These are phyloP conservation scores for Citrus sinensis DNA, from an alignment of 345 rosid genomes.

Conservation along the genomic window DVS_A1.0 CM039168.1:2130001-2130500, in stretches of 20 bases:
- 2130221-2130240: constrained; percentile 47
- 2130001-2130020: neutral
- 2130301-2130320: constrained; percentile 61
- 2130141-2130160: neutral
- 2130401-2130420: constrained; percentile 62
- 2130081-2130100: neutral
- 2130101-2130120: neutral
- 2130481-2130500: constrained; percentile 51
- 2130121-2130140: constrained; percentile 5
- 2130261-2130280: constrained; percentile 40
- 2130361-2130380: constrained; percentile 73
- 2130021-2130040: too few species aligned
- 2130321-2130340: constrained; percentile 75
- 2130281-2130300: constrained; percentile 24
- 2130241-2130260: constrained; percentile 53
- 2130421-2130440: constrained; percentile 59
- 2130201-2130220: constrained; percentile 28
- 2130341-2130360: constrained; percentile 60
- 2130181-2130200: constrained; percentile 7
- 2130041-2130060: too few species aligned
- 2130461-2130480: constrained; percentile 59
- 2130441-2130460: constrained; percentile 54
- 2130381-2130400: constrained; percentile 59
- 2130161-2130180: neutral
- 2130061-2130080: too few species aligned